phyloP scores from a whole-genome alignment of 78 protist genomes.

The Guillardia theta region DNA sequence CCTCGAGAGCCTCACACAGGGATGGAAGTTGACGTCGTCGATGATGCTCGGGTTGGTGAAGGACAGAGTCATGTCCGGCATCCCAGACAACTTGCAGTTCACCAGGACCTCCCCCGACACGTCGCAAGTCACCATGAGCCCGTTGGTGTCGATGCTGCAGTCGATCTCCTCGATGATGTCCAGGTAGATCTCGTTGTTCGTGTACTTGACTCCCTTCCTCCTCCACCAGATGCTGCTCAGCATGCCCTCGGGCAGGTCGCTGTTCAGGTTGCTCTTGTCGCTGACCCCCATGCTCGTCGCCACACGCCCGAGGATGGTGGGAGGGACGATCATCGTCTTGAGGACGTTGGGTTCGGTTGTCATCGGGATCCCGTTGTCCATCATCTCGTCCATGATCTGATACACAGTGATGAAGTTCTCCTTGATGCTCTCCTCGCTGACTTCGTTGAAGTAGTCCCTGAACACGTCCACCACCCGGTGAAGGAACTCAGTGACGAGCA shows the following conservation, averaged over 20 bases:
- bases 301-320: conserved; percentile 13
- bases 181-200: conserved; percentile 85
- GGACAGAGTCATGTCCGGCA: conserved; percentile 31
- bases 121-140: conserved; percentile 37
- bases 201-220: conserved; percentile 77
- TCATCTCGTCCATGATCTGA: conserved; percentile 85
- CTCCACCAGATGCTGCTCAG: conserved; percentile 80
- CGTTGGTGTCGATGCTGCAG: conserved; percentile 43
- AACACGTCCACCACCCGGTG: conserved; percentile 76
- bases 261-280: not conserved
- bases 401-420: conserved; percentile 73
- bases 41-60: conserved; percentile 21
- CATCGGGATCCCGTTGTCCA: conserved; percentile 90
- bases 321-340: conserved; percentile 14
- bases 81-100: conserved; percentile 8
- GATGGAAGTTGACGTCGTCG: conserved; percentile 20
- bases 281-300: not conserved
- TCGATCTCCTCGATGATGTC: conserved; percentile 75
- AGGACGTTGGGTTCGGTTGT: conserved; percentile 85
- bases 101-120: conserved; percentile 9
- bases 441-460: conserved; percentile 63
- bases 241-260: conserved; percentile 18
- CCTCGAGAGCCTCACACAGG: conserved; percentile 9
- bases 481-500: conserved; percentile 76
- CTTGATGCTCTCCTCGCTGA: conserved; percentile 33